These are phyloP conservation scores for Ophiobolus disseminans DNA, from an alignment of 2,329 filamentous ascomycete species.

Conservation along the genomic window DNA sequence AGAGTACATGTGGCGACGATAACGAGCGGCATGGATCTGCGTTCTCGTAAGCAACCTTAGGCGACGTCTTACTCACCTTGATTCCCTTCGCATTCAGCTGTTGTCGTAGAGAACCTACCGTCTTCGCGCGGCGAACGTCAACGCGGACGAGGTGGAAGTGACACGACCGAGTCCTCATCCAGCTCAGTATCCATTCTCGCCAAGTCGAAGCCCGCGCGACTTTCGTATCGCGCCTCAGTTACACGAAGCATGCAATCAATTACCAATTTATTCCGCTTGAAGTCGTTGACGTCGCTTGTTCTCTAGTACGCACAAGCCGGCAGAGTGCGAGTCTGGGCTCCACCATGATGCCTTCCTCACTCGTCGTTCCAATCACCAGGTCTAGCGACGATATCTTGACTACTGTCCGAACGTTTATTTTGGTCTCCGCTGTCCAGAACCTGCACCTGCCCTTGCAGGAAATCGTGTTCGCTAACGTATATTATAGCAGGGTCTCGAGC, in stretches of 20 bases:
- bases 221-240: constrained; percentile 23
- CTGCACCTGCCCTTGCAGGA: constrained; percentile 38
- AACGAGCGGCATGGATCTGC: not conserved
- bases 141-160: not conserved
- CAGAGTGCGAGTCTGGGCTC: constrained; percentile 35
- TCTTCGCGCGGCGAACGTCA: not conserved
- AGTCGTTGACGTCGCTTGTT: constrained; percentile 28
- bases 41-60: not conserved
- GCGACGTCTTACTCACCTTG: not conserved
- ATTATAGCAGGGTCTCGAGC: constrained; percentile 31
- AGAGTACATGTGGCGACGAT: not conserved
- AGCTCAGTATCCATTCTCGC: constrained; percentile 12
- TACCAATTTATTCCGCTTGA: constrained; percentile 39
- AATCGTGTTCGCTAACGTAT: constrained; percentile 34
- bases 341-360: constrained; percentile 18
- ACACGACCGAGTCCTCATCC: not conserved
- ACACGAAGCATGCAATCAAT: constrained; percentile 42
- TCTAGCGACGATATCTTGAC: constrained; percentile 20
- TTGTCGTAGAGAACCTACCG: not conserved
- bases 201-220: constrained; percentile 21
- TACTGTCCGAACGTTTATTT: constrained; percentile 36
- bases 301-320: constrained; percentile 20
- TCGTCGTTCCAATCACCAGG: constrained; percentile 13
- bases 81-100: not conserved
- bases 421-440: constrained; percentile 30